Conservation (phyloP, 2,329 filamentous ascomycete genomes). For the Salinomyces thailandicus region DNA sequence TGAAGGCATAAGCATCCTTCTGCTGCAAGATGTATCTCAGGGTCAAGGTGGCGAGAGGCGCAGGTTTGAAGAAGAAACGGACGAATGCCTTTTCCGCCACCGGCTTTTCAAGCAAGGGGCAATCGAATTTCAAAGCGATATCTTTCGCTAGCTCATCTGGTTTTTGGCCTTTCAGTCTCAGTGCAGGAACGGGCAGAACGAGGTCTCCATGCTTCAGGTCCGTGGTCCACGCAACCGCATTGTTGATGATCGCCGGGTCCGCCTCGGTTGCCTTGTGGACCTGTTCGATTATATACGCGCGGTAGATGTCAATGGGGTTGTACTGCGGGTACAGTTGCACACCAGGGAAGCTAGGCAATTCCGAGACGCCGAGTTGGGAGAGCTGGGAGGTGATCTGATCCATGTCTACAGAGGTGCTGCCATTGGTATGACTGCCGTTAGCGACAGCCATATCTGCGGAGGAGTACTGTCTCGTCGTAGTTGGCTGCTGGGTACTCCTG, state of each 20-base stretch:
- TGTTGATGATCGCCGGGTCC: conserved; percentile 60
- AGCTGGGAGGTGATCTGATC: conserved; percentile 22
- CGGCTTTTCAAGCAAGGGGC: conserved; percentile 62
- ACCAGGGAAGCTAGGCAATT: conserved; percentile 17
- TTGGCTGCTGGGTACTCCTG: not conserved
- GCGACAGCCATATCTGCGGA: not conserved
- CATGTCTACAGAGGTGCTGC: conserved; percentile 6
- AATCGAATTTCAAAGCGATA: conserved; percentile 47
- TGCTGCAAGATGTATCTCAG: conserved; percentile 59
- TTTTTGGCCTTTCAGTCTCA: conserved; percentile 60
- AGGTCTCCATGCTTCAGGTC: conserved; percentile 76
- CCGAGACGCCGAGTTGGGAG: conserved; percentile 19
- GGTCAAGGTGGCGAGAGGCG: conserved; percentile 53
- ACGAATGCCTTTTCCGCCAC: conserved; percentile 57
- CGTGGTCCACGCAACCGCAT: conserved; percentile 66
- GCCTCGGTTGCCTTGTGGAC: conserved; percentile 60
- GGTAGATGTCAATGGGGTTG: conserved; percentile 72
- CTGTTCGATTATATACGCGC: conserved; percentile 61
- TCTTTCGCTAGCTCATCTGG: conserved; percentile 47
- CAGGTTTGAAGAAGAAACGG: conserved; percentile 70
- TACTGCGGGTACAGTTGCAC: conserved; percentile 46
- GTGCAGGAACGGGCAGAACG: conserved; percentile 65
- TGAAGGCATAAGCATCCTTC: conserved; percentile 52
- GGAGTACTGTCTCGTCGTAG: not conserved
- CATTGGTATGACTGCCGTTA: not conserved